Conservation (phyloP, 2,329 filamentous ascomycete genomes). For the Waltergamsia citrina region DNA sequence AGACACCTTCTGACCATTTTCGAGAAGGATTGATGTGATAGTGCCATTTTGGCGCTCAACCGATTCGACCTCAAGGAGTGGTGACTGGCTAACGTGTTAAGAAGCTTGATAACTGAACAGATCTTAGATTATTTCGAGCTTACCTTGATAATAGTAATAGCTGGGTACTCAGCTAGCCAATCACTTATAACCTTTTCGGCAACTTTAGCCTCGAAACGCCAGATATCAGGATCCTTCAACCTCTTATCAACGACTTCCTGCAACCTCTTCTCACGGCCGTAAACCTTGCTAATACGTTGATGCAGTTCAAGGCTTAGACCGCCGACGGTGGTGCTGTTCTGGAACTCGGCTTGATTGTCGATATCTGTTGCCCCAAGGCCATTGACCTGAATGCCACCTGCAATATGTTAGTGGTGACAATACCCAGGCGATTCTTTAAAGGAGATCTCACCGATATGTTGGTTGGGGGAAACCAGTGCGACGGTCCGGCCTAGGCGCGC, state of each 20-base stretch:
- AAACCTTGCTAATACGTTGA: slow-evolving; percentile 9
- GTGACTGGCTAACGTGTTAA: neutral
- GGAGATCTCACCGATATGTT: slow-evolving; percentile 7
- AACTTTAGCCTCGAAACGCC: slow-evolving; percentile 12
- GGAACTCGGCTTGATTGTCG: slow-evolving; percentile 9
- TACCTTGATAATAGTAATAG: slow-evolving; percentile 5
- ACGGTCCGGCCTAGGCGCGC: slow-evolving; percentile 7
- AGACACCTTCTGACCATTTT: slow-evolving; percentile 4
- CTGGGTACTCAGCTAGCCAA: slow-evolving; percentile 8
- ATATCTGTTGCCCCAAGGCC: slow-evolving; percentile 11
- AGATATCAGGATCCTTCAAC: slow-evolving; percentile 8
- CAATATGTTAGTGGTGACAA: slow-evolving; percentile 10
- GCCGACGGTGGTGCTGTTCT: slow-evolving; percentile 7
- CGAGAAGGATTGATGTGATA: slow-evolving; percentile 5
- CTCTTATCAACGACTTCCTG: slow-evolving; percentile 7
- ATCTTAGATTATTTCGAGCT: too few species aligned
- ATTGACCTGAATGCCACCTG: slow-evolving; percentile 1
- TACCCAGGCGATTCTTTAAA: slow-evolving; percentile 5
- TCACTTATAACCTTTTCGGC: slow-evolving; percentile 9
- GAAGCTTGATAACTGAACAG: too few species aligned
- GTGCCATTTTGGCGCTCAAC: slow-evolving; percentile 3
- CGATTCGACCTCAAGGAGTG: slow-evolving; percentile 1
- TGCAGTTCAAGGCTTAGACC: slow-evolving; percentile 11
- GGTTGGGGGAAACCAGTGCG: slow-evolving; percentile 7
- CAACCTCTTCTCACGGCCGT: slow-evolving; percentile 7